A percentile compares a stretch with the other conserved stretches of the same genome.
These are phyloP conservation scores for Corniculantispora saksenae DNA, from an alignment of 2,329 filamentous ascomycete genomes.

Conservation along the genomic window DNA sequence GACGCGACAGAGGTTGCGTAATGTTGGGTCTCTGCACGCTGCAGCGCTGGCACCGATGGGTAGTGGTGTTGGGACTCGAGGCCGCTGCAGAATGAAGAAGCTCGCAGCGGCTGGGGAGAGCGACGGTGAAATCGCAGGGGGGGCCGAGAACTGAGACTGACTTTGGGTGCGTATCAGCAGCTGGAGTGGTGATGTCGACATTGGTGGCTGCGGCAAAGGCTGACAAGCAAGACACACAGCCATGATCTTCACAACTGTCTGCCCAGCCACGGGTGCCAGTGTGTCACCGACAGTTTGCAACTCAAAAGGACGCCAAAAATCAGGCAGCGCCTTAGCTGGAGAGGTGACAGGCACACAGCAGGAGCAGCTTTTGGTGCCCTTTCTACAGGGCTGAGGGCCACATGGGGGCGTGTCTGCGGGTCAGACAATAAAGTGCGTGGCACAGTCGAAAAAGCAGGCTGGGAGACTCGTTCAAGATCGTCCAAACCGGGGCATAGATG, in stretches of 20 bases:
- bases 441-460: neutral
- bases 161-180: no score
- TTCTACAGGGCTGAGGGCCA: slow-evolving; percentile 19
- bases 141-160: no score
- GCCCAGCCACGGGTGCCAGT: neutral
- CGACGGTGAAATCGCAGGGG: neutral
- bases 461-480: slow-evolving; percentile 7
- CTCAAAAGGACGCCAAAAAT: slow-evolving; percentile 7
- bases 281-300: neutral
- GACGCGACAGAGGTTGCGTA: slow-evolving; percentile 9
- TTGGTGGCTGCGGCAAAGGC: no score
- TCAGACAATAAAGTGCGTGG: neutral
- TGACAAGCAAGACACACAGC: no score
- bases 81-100: neutral
- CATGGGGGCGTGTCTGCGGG: slow-evolving; percentile 8
- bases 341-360: neutral
- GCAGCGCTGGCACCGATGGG: neutral
- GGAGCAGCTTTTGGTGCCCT: neutral
- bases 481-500: neutral
- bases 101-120: neutral
- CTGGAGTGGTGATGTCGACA: no score
- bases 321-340: slow-evolving; percentile 15
- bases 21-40: neutral
- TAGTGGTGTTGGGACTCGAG: neutral
- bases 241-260: no score